phyloP scores from a whole-genome alignment of 208 protist species.

The Herpetomonas muscarum region DNA sequence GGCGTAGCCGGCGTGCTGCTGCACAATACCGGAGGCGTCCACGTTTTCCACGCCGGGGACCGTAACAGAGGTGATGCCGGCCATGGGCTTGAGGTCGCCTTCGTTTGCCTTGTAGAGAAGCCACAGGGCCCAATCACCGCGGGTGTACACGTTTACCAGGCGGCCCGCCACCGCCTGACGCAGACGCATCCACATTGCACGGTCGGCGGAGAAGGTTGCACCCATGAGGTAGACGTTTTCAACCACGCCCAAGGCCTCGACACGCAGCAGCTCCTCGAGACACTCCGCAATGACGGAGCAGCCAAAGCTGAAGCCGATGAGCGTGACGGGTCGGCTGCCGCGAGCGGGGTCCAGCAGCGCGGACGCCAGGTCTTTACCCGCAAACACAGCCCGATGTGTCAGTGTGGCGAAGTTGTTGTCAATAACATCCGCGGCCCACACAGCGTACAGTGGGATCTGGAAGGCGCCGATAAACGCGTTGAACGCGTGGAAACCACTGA shows the following conservation, averaged over 20 bases:
- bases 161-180: slow-evolving; percentile 77
- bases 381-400: slow-evolving; percentile 61
- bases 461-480: slow-evolving; percentile 60
- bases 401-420: slow-evolving; percentile 82
- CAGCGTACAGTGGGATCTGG: slow-evolving; percentile 63
- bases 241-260: slow-evolving; percentile 58
- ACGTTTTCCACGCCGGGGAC: slow-evolving; percentile 86
- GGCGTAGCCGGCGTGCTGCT: slow-evolving; percentile 62
- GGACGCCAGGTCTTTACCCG: slow-evolving; percentile 74
- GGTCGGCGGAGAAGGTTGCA: slow-evolving; percentile 45
- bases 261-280: slow-evolving; percentile 56
- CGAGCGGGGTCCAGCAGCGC: slow-evolving; percentile 55
- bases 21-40: slow-evolving; percentile 58
- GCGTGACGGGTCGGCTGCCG: slow-evolving; percentile 77
- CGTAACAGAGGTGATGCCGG: slow-evolving; percentile 61
- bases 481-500: slow-evolving; percentile 64
- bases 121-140: slow-evolving; percentile 78
- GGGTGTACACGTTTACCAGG: slow-evolving; percentile 85
- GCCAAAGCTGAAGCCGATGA: slow-evolving; percentile 87
- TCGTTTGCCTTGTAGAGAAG: slow-evolving; percentile 76
- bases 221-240: slow-evolving; percentile 88
- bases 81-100: slow-evolving; percentile 67
- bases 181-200: slow-evolving; percentile 47
- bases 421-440: slow-evolving; percentile 77
- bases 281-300: slow-evolving; percentile 79